These are phyloP conservation scores for Ilex aquifolium DNA, from an alignment of 257 asterid genomes.

Conservation along the genomic window DNA sequence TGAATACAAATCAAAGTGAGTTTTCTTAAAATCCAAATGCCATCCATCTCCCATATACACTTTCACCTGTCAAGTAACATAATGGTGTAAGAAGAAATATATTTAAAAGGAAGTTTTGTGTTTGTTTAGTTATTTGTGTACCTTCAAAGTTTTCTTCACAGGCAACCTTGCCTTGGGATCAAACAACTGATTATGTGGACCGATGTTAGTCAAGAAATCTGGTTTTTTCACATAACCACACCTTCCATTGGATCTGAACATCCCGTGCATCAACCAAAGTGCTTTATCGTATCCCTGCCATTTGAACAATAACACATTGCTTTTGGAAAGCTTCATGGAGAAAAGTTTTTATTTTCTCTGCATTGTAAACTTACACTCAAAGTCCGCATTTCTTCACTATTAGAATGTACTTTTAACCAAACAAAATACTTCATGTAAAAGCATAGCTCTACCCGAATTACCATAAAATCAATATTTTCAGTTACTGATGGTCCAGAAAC, in stretches of 20 bases:
- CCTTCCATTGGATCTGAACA: constrained; percentile 23
- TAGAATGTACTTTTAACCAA: background rate
- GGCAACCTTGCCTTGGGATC: constrained; percentile 10
- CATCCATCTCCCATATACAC: constrained; percentile 93
- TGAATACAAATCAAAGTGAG: constrained; percentile 78
- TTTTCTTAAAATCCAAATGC: constrained; percentile 85
- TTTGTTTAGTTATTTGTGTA: constrained; percentile 6
- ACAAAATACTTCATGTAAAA: background rate
- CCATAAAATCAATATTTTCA: too few relatives aligned
- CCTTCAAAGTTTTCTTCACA: constrained; percentile 15
- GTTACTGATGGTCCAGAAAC: too few relatives aligned
- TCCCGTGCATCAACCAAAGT: constrained; percentile 25
- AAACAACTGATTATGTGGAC: constrained; percentile 6
- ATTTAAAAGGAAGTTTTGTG: background rate
- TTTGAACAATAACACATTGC: background rate
- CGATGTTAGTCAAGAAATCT: constrained; percentile 7
- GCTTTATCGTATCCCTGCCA: constrained; percentile 18
- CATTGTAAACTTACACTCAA: background rate
- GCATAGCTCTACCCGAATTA: too few relatives aligned
- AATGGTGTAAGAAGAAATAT: constrained; percentile 4
- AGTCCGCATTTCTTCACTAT: background rate
- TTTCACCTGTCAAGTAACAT: constrained; percentile 44
- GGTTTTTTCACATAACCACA: constrained; percentile 29
- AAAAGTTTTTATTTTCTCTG: too few relatives aligned
- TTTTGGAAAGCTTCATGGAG: background rate